Evolutionary conservation across 225 moss, liverwort and hornwort species (phyloP).

Genomic region (Physcomitrium patens): DNA sequence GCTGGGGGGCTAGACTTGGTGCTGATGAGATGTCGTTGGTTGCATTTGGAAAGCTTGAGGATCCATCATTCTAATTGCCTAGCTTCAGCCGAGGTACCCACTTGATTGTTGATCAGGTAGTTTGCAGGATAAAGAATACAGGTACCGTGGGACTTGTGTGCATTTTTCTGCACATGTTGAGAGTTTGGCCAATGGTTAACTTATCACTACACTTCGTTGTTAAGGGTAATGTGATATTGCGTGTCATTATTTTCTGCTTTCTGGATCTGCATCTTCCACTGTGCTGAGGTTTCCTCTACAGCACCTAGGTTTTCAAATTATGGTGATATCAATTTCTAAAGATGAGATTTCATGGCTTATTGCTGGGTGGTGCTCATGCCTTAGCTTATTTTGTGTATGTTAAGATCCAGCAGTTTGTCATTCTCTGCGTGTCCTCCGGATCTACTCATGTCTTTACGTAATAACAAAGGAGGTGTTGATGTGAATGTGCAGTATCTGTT

Average conservation of each 20-base stretch:
- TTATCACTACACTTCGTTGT: constrained; percentile 34
- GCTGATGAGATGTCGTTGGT: constrained; percentile 49
- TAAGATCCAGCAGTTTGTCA: constrained; percentile 30
- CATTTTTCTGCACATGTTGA: constrained; percentile 52
- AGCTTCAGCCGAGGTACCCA: constrained; percentile 53
- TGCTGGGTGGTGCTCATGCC: constrained; percentile 37
- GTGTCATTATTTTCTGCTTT: constrained; percentile 34
- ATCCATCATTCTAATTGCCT: constrained; percentile 52
- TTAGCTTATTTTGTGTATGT: constrained; percentile 36
- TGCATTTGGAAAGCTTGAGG: constrained; percentile 53
- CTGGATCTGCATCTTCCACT: constrained; percentile 40
- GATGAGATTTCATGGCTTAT: constrained; percentile 40
- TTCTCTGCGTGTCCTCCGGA: constrained; percentile 24
- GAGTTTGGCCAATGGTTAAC: constrained; percentile 42
- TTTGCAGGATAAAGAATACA: constrained; percentile 50
- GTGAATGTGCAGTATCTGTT: constrained; percentile 57
- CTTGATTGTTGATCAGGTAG: constrained; percentile 55
- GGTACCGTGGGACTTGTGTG: constrained; percentile 60
- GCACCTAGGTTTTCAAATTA: constrained; percentile 43
- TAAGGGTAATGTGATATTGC: constrained; percentile 44
- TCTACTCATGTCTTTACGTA: constrained; percentile 30
- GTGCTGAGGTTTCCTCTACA: constrained; percentile 37
- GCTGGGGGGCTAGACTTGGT: constrained; percentile 47
- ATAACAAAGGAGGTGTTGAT: constrained; percentile 50
- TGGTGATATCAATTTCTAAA: constrained; percentile 34